phyloP scores from a whole-genome alignment of 805 yeast genomes.

The Candida pseudoglaebosa region DNA sequence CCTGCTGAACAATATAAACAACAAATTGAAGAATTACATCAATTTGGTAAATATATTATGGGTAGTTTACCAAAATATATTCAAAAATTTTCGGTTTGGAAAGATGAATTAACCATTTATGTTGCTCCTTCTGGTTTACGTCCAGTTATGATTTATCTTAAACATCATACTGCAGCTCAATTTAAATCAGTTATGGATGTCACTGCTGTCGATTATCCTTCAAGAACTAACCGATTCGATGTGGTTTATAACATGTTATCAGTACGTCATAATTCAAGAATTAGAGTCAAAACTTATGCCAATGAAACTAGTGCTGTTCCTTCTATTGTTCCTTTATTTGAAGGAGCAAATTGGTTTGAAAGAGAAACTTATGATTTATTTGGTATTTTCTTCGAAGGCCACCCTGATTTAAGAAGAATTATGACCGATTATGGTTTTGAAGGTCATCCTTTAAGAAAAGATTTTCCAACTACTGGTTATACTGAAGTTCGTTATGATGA shows the following conservation, averaged over 20 bases:
- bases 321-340: conserved; percentile 62
- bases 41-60: conserved; percentile 76
- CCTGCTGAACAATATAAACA: conserved; percentile 74
- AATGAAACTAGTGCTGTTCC: conserved; percentile 82
- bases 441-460: conserved; percentile 88
- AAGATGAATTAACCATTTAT: conserved; percentile 75
- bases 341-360: conserved; percentile 89
- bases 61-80: conserved; percentile 75
- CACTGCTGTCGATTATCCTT: conserved; percentile 84
- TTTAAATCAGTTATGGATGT: conserved; percentile 75
- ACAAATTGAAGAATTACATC: conserved; percentile 67
- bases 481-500: conserved; percentile 88
- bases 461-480: conserved; percentile 90
- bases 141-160: conserved; percentile 67
- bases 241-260: conserved; percentile 81
- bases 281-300: conserved; percentile 85
- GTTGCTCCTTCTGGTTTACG: conserved; percentile 72
- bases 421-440: conserved; percentile 91
- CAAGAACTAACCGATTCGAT: conserved; percentile 80
- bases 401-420: conserved; percentile 85
- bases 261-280: conserved; percentile 79
- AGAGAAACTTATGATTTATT: conserved; percentile 85
- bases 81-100: conserved; percentile 86
- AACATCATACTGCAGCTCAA: conserved; percentile 77
- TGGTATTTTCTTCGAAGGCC: conserved; percentile 84